A percentile compares a stretch with the other conserved stretches of the same genome.
These are phyloP conservation scores for Senecio squalidus DNA, from an alignment of 140 eudicot genomes.

Conservation along the genomic window DNA sequence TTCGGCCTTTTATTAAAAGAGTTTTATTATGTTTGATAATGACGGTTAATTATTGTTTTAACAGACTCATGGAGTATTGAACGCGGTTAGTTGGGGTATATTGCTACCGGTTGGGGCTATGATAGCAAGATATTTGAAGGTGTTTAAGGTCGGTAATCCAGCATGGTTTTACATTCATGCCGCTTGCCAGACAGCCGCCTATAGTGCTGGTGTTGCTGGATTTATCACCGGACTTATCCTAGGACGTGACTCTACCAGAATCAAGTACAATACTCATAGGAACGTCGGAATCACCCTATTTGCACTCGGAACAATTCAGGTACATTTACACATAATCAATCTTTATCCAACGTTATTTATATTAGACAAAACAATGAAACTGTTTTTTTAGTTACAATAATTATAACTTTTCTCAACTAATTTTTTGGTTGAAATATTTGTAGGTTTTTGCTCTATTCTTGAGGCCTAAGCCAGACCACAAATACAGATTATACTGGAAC, in stretches of 20 bases:
- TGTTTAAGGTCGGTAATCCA: slow-evolving; percentile 39
- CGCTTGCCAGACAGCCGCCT: slow-evolving; percentile 52
- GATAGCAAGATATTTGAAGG: slow-evolving; percentile 63
- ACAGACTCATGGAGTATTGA: slow-evolving; percentile 69
- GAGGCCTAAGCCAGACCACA: slow-evolving; percentile 81
- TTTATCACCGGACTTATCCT: slow-evolving; percentile 47
- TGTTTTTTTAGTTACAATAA: too few species aligned
- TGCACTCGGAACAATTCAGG: background rate
- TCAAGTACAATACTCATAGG: background rate
- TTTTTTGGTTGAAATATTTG: slow-evolving; percentile 3
- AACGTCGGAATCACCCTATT: background rate
- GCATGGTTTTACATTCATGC: slow-evolving; percentile 66
- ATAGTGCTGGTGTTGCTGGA: slow-evolving; percentile 62
- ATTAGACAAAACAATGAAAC: too few species aligned
- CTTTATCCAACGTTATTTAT: background rate
- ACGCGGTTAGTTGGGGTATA: slow-evolving; percentile 70
- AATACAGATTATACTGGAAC: slow-evolving; percentile 84
- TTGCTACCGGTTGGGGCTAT: slow-evolving; percentile 65
- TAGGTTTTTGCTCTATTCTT: slow-evolving; percentile 62
- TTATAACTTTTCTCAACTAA: background rate
- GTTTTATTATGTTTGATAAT: too few species aligned
- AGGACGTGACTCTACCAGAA: background rate
- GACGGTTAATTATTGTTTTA: background rate
- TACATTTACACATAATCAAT: background rate
- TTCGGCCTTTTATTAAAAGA: background rate